Percentiles rank a stretch among this genome's conserved stretches.
These are phyloP conservation scores for Lactarius pseudohatsudake DNA, from an alignment of 768 basidiomycete genomes.

Conservation along the genomic window DNA sequence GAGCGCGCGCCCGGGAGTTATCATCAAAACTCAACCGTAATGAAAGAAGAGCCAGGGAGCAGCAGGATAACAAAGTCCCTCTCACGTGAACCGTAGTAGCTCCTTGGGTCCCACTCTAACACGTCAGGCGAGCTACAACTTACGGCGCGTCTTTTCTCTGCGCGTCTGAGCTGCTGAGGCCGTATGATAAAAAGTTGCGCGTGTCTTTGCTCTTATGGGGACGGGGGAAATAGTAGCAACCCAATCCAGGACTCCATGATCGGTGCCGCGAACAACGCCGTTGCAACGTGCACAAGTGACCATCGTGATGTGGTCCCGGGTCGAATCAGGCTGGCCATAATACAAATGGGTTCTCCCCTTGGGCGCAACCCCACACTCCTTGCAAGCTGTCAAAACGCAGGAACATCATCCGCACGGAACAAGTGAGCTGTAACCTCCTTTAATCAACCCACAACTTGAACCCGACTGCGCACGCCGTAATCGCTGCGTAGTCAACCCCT, in stretches of 20 bases:
- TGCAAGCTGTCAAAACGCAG: neutral
- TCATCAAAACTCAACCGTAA: too few relatives aligned
- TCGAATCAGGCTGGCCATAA: neutral
- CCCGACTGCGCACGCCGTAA: neutral
- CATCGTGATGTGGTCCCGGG: neutral
- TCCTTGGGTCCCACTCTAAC: too few relatives aligned
- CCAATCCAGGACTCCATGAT: neutral
- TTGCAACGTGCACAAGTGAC: neutral
- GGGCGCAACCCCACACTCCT: neutral
- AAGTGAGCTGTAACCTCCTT: neutral
- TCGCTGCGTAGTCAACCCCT: neutral
- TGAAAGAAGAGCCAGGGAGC: too few relatives aligned
- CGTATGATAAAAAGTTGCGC: neutral
- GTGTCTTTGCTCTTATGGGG: neutral
- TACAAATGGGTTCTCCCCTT: neutral
- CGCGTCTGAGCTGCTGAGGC: too few relatives aligned
- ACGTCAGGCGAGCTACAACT: too few relatives aligned
- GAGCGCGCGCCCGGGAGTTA: too few relatives aligned
- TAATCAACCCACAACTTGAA: neutral
- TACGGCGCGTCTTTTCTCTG: too few relatives aligned
- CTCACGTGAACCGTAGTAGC: too few relatives aligned
- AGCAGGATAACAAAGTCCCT: too few relatives aligned
- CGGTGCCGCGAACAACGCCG: too few relatives aligned
- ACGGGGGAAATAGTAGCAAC: neutral
- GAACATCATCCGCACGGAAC: neutral